Percentiles rank a stretch among this genome's conserved stretches.
Conservation (phyloP, 768 basidiomycete species). For the Gloeopeniophorella convolvens region DNA sequence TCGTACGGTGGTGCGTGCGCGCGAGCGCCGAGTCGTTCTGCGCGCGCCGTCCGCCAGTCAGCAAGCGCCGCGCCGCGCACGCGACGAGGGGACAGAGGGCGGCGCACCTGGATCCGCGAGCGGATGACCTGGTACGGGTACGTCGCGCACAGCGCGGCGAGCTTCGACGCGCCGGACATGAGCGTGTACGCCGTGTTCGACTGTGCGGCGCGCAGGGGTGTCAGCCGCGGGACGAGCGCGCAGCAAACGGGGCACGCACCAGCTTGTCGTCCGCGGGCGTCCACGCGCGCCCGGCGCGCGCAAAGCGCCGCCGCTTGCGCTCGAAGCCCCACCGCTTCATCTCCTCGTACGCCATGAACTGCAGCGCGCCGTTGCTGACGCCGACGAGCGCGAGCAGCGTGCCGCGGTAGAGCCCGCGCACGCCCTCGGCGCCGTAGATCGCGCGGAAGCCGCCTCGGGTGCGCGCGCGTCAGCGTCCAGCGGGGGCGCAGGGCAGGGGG, state of each 20-base stretch:
- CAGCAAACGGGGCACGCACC: constrained; percentile 54
- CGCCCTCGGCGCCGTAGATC: constrained; percentile 69
- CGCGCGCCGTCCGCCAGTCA: neutral
- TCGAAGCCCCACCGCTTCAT: constrained; percentile 90
- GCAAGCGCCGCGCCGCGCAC: too few species aligned
- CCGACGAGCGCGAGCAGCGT: constrained; percentile 86
- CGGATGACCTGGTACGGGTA: constrained; percentile 98
- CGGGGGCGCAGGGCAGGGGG: too few species aligned
- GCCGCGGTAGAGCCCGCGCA: constrained; percentile 78
- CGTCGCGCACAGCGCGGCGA: constrained; percentile 74
- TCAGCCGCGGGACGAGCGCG: neutral
- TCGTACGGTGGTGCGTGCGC: constrained; percentile 63
- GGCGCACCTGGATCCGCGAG: constrained; percentile 82
- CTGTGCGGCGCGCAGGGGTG: constrained; percentile 36
- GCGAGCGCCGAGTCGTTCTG: constrained; percentile 51
- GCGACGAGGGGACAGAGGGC: too few species aligned
- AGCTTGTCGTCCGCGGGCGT: constrained; percentile 76
- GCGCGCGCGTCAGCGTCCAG: too few species aligned
- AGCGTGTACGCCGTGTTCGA: constrained; percentile 86
- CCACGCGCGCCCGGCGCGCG: constrained; percentile 56
- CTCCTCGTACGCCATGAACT: constrained; percentile 95
- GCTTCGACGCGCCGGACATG: constrained; percentile 89
- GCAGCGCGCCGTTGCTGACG: constrained; percentile 89
- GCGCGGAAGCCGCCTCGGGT: constrained; percentile 70
- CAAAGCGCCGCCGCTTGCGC: constrained; percentile 58